Percentiles rank a stretch among this genome's conserved stretches.
These are phyloP conservation scores for Austroboletus festivus DNA, from an alignment of 768 basidiomycete species.

Conservation along the genomic window DNA sequence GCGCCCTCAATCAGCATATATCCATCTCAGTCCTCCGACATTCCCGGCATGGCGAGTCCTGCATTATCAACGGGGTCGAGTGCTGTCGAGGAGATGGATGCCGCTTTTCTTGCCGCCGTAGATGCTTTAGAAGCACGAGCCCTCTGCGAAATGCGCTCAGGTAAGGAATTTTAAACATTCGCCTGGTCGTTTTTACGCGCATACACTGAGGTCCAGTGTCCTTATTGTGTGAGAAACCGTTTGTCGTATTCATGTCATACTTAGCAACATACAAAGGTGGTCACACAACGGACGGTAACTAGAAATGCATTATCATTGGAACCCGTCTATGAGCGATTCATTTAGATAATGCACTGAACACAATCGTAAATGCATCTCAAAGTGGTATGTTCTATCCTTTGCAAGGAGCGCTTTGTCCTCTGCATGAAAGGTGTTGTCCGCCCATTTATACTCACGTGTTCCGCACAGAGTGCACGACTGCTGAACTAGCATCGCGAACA, in stretches of 20 bases:
- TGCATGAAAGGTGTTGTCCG: neutral
- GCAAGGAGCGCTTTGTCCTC: neutral
- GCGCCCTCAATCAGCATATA: neutral
- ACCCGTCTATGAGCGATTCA: neutral
- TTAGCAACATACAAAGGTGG: constrained; percentile 10
- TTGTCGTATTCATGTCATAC: neutral
- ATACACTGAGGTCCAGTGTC: constrained; percentile 1
- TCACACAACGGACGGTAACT: neutral
- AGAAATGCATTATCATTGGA: constrained; percentile 8
- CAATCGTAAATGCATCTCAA: neutral
- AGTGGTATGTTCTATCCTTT: constrained; percentile 18
- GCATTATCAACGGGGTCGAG: constrained; percentile 4
- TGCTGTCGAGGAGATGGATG: constrained; percentile 21
- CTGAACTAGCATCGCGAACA: neutral
- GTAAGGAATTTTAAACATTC: constrained; percentile 4
- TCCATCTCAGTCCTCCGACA: constrained; percentile 1
- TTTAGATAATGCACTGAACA: neutral
- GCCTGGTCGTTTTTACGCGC: neutral
- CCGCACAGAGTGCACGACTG: constrained; percentile 1
- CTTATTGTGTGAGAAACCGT: neutral
- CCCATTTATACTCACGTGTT: constrained; percentile 7
- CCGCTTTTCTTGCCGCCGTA: constrained; percentile 35
- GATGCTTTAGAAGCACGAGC: constrained; percentile 44
- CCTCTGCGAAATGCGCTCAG: constrained; percentile 8
- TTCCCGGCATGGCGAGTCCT: constrained; percentile 11